phyloP scores from a whole-genome alignment of 2,329 filamentous ascomycete species.

The Cordyceps javanica region DNA sequence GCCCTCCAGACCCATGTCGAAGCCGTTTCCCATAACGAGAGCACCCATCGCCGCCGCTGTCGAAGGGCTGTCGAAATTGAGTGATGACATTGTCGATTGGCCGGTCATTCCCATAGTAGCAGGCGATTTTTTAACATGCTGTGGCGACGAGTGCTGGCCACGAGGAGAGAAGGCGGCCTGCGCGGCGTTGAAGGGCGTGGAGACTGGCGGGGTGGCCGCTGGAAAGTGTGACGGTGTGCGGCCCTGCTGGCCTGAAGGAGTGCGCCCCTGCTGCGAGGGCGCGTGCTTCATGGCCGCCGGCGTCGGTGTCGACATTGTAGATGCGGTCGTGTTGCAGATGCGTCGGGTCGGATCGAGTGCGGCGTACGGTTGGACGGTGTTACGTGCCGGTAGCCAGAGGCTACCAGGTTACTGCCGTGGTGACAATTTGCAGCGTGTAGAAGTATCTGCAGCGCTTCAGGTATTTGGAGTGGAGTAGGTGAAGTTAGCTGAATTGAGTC shows the following conservation, averaged over 20 bases:
- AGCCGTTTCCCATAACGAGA: slow-evolving; percentile 41
- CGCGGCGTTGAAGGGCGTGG: slow-evolving; percentile 55
- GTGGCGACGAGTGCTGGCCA: slow-evolving; percentile 54
- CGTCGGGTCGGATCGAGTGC: neutral
- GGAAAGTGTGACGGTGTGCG: slow-evolving; percentile 45
- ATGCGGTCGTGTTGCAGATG: neutral
- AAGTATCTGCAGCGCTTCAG: no score
- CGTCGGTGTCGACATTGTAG: slow-evolving; percentile 43
- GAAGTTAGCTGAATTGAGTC: neutral
- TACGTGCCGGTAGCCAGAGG: neutral
- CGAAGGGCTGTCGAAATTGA: slow-evolving; percentile 60
- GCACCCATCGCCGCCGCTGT: slow-evolving; percentile 56
- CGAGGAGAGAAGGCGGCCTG: slow-evolving; percentile 55
- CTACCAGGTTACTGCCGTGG: neutral
- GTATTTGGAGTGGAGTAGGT: neutral
- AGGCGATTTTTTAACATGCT: slow-evolving; percentile 59
- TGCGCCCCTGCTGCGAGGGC: slow-evolving; percentile 36
- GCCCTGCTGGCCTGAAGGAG: slow-evolving; percentile 44
- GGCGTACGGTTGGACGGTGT: neutral
- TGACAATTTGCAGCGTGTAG: neutral
- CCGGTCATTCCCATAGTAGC: slow-evolving; percentile 46
- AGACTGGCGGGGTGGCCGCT: slow-evolving; percentile 58
- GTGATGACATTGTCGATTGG: slow-evolving; percentile 37
- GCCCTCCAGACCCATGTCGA: slow-evolving; percentile 49
- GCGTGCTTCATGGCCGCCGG: slow-evolving; percentile 44